Conservation (phyloP, 148 eudicot species). For the Rhododendron mucronatum region DNA sequence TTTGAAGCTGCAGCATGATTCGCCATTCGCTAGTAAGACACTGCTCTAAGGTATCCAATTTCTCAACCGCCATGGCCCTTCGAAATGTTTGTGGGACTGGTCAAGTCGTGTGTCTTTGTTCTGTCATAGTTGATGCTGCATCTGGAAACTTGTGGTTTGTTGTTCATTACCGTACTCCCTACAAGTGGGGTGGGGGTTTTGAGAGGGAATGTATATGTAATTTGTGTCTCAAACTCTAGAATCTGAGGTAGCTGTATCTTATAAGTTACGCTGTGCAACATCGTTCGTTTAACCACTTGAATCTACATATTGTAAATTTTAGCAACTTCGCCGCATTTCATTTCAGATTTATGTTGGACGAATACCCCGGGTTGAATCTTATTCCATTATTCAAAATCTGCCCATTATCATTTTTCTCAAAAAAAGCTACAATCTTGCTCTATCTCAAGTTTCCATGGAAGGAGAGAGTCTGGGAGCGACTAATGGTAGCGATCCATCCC, state of each 20-base stretch:
- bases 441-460: no score
- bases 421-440: no score
- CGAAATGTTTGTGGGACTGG: not conserved
- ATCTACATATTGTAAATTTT: not conserved
- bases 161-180: not conserved
- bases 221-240: not conserved
- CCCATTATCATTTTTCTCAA: no score
- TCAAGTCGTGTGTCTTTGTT: not conserved
- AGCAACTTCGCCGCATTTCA: not conserved
- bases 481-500: no score
- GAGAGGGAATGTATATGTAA: not conserved
- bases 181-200: not conserved
- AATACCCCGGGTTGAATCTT: not conserved
- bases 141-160: not conserved
- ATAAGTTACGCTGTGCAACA: not conserved
- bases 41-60: not conserved
- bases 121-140: not conserved
- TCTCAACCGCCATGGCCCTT: no score
- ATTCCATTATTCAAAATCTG: no score
- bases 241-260: not conserved
- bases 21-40: not conserved
- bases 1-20: conserved; percentile 6
- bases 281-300: no score
- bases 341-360: not conserved
- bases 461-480: no score